phyloP scores from a whole-genome alignment of 169 alveolate genomes.

The Perkinsus olseni region DNA sequence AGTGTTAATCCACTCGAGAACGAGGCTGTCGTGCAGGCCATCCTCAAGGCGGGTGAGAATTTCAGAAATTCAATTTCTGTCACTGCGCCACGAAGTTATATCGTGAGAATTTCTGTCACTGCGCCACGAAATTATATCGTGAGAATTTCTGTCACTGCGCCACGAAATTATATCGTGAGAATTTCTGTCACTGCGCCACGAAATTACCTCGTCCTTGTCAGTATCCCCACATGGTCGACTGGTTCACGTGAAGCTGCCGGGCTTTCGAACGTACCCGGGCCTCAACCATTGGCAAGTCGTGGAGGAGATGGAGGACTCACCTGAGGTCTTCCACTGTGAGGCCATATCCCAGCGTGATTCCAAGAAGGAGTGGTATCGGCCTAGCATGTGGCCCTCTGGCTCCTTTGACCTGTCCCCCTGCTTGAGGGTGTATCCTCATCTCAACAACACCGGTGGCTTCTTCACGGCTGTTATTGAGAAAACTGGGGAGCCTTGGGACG shows the following conservation, averaged over 20 bases:
- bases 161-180: constrained; percentile 45
- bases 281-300: constrained; percentile 20
- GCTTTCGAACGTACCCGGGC: neutral
- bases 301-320: constrained; percentile 31
- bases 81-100: constrained; percentile 36
- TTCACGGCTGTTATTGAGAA: constrained; percentile 67
- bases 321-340: constrained; percentile 8
- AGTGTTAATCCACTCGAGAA: constrained; percentile 86
- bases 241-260: neutral
- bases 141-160: too few relatives aligned
- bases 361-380: constrained; percentile 31
- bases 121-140: too few relatives aligned
- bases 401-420: constrained; percentile 52
- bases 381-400: constrained; percentile 46
- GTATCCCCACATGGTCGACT: constrained; percentile 11
- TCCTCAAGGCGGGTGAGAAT: constrained; percentile 46
- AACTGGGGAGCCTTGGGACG: neutral
- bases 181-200: constrained; percentile 20
- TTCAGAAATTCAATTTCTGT: too few relatives aligned
- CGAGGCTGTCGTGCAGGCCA: constrained; percentile 84
- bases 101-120: too few relatives aligned
- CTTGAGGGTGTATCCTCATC: constrained; percentile 79
- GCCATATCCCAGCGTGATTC: constrained; percentile 28
- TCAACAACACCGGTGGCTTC: constrained; percentile 83
- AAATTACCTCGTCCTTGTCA: constrained; percentile 1